Conservation (phyloP, 2,329 filamentous ascomycete species). For the Davidsoniella neocaledoniae region DNA sequence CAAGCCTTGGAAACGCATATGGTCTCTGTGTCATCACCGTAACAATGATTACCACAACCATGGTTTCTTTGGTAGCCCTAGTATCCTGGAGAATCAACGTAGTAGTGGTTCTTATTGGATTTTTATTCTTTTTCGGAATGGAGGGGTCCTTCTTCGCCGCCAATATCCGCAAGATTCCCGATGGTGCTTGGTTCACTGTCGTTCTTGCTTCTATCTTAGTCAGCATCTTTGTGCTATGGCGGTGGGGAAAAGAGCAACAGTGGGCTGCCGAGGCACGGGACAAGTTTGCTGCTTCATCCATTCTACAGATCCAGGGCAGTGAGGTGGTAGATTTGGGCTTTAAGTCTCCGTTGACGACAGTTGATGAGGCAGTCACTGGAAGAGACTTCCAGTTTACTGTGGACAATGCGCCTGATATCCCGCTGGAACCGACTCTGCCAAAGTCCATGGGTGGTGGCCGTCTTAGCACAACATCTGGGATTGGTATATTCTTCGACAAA, state of each 20-base stretch:
- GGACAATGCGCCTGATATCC: not conserved
- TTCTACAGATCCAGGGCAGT: not conserved
- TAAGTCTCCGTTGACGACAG: too few relatives aligned
- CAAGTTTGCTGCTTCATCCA: conserved; percentile 24
- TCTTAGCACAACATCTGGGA: conserved; percentile 34
- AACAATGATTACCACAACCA: conserved; percentile 60
- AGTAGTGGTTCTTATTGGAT: conserved; percentile 42
- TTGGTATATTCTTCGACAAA: conserved; percentile 68
- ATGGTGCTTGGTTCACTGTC: conserved; percentile 65
- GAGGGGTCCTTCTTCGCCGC: conserved; percentile 57
- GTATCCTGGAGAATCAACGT: conserved; percentile 52
- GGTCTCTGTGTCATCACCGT: conserved; percentile 68
- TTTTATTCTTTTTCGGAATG: conserved; percentile 45
- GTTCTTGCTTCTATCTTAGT: conserved; percentile 45
- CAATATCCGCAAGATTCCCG: conserved; percentile 53
- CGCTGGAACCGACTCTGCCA: conserved; percentile 20
- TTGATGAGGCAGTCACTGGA: too few relatives aligned
- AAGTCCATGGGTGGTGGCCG: conserved; percentile 26
- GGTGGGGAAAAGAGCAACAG: conserved; percentile 63
- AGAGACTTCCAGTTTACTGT: too few relatives aligned
- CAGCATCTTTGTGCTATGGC: conserved; percentile 47
- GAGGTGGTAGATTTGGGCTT: not conserved
- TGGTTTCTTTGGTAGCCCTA: conserved; percentile 55
- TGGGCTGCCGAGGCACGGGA: conserved; percentile 54
- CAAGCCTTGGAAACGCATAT: conserved; percentile 55